Percentiles rank a stretch among this genome's conserved stretches.
Evolutionary conservation across 2,329 filamentous ascomycete genomes (phyloP).

Genomic region (Elsinoe ampelina): DNA sequence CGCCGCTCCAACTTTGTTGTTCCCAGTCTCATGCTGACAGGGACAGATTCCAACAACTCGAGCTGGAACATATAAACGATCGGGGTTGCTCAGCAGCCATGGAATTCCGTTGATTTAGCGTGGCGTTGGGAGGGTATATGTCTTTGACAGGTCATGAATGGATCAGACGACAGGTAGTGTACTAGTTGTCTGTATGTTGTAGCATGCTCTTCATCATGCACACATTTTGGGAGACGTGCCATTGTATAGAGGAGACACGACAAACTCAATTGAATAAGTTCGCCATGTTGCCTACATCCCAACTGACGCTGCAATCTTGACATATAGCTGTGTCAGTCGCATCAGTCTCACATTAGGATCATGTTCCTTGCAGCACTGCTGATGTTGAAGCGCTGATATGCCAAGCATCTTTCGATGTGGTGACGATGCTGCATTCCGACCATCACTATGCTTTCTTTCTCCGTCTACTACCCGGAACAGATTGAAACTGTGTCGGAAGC

Average conservation of each 20-base stretch:
- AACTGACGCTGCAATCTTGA: too few relatives aligned
- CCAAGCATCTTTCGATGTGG: background rate
- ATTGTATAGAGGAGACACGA: background rate
- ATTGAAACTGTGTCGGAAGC: too few relatives aligned
- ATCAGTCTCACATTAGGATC: background rate
- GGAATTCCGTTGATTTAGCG: constrained; percentile 64
- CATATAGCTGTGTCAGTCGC: too few relatives aligned
- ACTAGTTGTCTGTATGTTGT: constrained; percentile 1
- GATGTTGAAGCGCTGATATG: background rate
- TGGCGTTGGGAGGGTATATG: background rate
- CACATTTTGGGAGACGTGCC: background rate
- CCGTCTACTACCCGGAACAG: too few relatives aligned
- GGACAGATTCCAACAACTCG: constrained; percentile 77
- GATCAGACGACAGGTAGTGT: background rate
- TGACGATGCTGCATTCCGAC: background rate
- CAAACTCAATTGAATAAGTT: too few relatives aligned
- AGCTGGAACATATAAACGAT: constrained; percentile 80
- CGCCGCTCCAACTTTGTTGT: constrained; percentile 16
- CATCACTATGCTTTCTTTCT: too few relatives aligned
- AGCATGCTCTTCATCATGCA: background rate
- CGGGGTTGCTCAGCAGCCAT: constrained; percentile 73
- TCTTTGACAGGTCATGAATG: background rate
- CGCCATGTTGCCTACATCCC: too few relatives aligned
- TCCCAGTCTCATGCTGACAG: background rate
- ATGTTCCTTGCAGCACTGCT: too few relatives aligned